phyloP scores from a whole-genome alignment of 2,329 filamentous ascomycete genomes.

The Penicillium palitans region DNA sequence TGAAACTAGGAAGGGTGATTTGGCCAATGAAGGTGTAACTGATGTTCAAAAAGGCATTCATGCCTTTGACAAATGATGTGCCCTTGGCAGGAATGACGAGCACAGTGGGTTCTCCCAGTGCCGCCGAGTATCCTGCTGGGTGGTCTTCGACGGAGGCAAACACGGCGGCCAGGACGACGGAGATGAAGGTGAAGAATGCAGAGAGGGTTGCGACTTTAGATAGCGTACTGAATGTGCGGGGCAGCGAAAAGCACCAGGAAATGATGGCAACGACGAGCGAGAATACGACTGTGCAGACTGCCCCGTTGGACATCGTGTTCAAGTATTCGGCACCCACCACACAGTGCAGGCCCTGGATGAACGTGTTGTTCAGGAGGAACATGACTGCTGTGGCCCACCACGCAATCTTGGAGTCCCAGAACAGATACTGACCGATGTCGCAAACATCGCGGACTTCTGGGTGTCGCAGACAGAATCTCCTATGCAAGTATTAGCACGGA shows the following conservation, averaged over 20 bases:
- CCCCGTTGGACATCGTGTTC: conserved; percentile 77
- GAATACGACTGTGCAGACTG: conserved; percentile 77
- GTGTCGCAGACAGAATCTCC: conserved; percentile 88
- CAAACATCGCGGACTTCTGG: conserved; percentile 91
- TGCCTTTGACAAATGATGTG: conserved; percentile 77
- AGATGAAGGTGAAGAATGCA: conserved; percentile 85
- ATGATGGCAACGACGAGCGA: conserved; percentile 71
- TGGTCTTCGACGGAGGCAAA: conserved; percentile 76
- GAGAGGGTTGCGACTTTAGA: conserved; percentile 77
- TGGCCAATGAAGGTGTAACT: conserved; percentile 96
- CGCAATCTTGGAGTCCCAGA: conserved; percentile 76
- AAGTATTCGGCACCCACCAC: conserved; percentile 82
- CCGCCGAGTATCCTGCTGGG: conserved; percentile 65
- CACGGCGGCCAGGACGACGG: conserved; percentile 78
- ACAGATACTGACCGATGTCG: conserved; percentile 93
- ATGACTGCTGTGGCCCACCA: conserved; percentile 72
- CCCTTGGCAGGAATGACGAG: conserved; percentile 65
- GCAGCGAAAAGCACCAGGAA: conserved; percentile 76
- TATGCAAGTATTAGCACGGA: conserved; percentile 43
- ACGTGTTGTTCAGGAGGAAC: conserved; percentile 93
- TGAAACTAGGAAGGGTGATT: conserved; percentile 91
- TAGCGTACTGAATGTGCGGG: conserved; percentile 78
- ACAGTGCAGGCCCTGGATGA: conserved; percentile 82
- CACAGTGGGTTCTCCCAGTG: conserved; percentile 65
- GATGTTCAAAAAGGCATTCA: conserved; percentile 92